A percentile compares a stretch with the other conserved stretches of the same genome.
phyloP scores from a whole-genome alignment of 768 basidiomycete species.

The Mycena metata region DNA sequence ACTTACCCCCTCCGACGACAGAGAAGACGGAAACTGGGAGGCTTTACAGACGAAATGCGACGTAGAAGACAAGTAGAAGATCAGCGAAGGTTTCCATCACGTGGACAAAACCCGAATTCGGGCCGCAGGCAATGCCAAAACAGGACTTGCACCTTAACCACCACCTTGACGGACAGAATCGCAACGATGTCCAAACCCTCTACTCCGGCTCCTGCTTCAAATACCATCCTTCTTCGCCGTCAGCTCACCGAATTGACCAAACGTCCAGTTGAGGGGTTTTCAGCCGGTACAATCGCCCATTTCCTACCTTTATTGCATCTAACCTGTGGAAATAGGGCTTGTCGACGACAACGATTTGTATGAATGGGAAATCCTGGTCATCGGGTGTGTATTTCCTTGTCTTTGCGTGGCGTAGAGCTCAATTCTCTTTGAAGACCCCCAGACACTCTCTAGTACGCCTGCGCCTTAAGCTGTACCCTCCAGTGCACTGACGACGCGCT shows the following conservation, averaged over 20 bases:
- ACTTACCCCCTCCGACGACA: neutral
- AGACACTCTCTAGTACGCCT: slow-evolving; percentile 90
- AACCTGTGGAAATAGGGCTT: slow-evolving; percentile 69
- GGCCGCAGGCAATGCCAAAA: slow-evolving; percentile 2
- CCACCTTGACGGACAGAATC: slow-evolving; percentile 15
- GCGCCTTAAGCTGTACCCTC: neutral
- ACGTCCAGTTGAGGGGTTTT: slow-evolving; percentile 95
- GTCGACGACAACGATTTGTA: slow-evolving; percentile 95
- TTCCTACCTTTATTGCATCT: slow-evolving; percentile 44
- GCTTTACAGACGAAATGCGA: neutral
- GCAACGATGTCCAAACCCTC: slow-evolving; percentile 60
- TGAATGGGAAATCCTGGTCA: slow-evolving; percentile 97
- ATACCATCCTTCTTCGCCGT: slow-evolving; percentile 78
- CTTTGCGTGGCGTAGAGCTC: slow-evolving; percentile 31
- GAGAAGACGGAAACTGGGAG: neutral
- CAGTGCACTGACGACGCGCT: slow-evolving; percentile 31
- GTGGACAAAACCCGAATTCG: neutral
- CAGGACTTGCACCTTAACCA: slow-evolving; percentile 22
- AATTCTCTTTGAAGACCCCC: slow-evolving; percentile 71
- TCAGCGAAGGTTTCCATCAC: slow-evolving; percentile 9
- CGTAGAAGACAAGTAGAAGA: slow-evolving; percentile 26
- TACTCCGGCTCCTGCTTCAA: slow-evolving; percentile 55
- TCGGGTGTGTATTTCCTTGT: slow-evolving; percentile 72
- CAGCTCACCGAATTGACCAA: slow-evolving; percentile 91
- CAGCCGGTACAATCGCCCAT: slow-evolving; percentile 73